Conservation (phyloP, 2,329 filamentous ascomycete species). For the Chrysoporthe puriensis region DNA sequence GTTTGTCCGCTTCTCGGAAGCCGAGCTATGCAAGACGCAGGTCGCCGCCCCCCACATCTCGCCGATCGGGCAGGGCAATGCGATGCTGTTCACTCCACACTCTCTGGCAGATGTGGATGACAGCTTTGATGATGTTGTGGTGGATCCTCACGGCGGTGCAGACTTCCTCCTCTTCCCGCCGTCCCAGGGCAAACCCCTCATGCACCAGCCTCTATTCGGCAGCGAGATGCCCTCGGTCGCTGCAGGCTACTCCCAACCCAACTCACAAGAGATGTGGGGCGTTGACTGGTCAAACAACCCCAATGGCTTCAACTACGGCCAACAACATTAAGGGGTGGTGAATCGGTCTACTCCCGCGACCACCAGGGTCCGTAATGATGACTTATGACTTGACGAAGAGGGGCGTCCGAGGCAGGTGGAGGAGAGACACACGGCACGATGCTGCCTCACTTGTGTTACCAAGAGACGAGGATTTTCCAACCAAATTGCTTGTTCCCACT, state of each 20-base stretch:
- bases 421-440: conserved; percentile 6
- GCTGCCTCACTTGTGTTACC: conserved; percentile 16
- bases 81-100: conserved; percentile 70
- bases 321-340: conserved; percentile 34
- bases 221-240: conserved; percentile 53
- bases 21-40: conserved; percentile 46
- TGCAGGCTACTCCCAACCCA: conserved; percentile 55
- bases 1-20: conserved; percentile 44
- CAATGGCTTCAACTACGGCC: conserved; percentile 40
- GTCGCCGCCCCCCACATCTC: conserved; percentile 62
- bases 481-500: conserved; percentile 13
- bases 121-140: conserved; percentile 59
- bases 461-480: conserved; percentile 7
- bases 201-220: conserved; percentile 48
- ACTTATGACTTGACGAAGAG: conserved; percentile 25
- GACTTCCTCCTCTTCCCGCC: conserved; percentile 69
- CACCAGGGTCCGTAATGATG: conserved; percentile 3
- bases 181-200: conserved; percentile 45
- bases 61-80: conserved; percentile 67
- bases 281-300: conserved; percentile 45
- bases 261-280: conserved; percentile 55
- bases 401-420: conserved; percentile 1
- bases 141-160: conserved; percentile 44
- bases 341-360: background rate
- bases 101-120: conserved; percentile 67